These are phyloP conservation scores for Telopea speciosissima DNA, from an alignment of 177 flowering plant genomes.

Conservation along the genomic window DNA sequence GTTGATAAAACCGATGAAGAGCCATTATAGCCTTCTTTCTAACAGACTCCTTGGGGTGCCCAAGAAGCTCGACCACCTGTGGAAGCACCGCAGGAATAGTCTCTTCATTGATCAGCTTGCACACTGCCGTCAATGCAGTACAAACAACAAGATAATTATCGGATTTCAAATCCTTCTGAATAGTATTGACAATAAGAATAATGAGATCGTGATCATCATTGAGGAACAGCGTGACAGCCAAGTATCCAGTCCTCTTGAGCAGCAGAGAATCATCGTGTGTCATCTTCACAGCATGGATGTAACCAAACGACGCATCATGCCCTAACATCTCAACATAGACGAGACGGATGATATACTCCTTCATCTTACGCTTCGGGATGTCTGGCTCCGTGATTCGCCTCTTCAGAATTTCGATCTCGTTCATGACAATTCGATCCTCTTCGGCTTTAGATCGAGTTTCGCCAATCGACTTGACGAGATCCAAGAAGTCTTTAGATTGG, in stretches of 20 bases:
- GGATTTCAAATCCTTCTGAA: slow-evolving; percentile 90
- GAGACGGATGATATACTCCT: slow-evolving; percentile 91
- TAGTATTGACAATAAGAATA: slow-evolving; percentile 90
- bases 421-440: slow-evolving; percentile 85
- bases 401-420: slow-evolving; percentile 85
- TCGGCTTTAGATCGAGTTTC: slow-evolving; percentile 97
- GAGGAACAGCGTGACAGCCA: slow-evolving; percentile 87
- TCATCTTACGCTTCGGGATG: slow-evolving; percentile 85
- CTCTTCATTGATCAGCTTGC: slow-evolving; percentile 92
- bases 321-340: slow-evolving; percentile 96
- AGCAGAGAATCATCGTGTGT: slow-evolving; percentile 73
- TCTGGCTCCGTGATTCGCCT: slow-evolving; percentile 71
- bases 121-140: slow-evolving; percentile 83
- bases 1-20: slow-evolving; percentile 80
- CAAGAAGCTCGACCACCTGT: slow-evolving; percentile 79
- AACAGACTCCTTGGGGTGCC: slow-evolving; percentile 81
- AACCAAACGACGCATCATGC: slow-evolving; percentile 96
- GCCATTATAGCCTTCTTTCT: slow-evolving; percentile 99
- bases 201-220: slow-evolving; percentile 93
- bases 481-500: slow-evolving; percentile 89
- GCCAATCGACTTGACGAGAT: slow-evolving; percentile 95
- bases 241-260: slow-evolving; percentile 83
- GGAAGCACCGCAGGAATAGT: slow-evolving; percentile 94
- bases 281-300: slow-evolving; percentile 98
- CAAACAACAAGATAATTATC: slow-evolving; percentile 87